Percentiles rank a stretch among this genome's conserved stretches.
phyloP scores from a whole-genome alignment of 352 stramenopile species.

The Pythium guiyangense region DNA sequence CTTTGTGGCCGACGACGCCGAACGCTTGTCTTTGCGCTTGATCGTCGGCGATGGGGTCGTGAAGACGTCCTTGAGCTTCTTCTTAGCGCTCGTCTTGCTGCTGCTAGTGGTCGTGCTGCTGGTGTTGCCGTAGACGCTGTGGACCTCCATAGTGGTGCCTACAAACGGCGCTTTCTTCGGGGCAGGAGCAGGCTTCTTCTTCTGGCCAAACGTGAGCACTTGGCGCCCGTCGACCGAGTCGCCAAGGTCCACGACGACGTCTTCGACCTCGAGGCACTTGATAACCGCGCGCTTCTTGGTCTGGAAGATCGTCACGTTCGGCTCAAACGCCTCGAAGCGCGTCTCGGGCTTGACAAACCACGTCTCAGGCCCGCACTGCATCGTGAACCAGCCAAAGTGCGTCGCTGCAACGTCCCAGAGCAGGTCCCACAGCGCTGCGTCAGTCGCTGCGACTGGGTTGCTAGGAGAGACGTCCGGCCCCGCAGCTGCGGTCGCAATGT shows the following conservation, averaged over 20 bases:
- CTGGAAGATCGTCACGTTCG: conserved; percentile 83
- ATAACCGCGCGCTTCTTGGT: conserved; percentile 67
- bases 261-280: conserved; percentile 48
- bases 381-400: conserved; percentile 70
- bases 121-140: conserved; percentile 15
- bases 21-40: conserved; percentile 24
- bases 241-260: conserved; percentile 51
- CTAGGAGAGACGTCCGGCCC: conserved; percentile 14
- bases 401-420: conserved; percentile 59
- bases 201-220: conserved; percentile 45
- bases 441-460: conserved; percentile 6
- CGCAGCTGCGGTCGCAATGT: conserved; percentile 32
- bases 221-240: conserved; percentile 66
- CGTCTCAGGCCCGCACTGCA: conserved; percentile 61
- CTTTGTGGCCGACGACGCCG: not conserved
- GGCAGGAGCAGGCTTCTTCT: not conserved
- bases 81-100: not conserved
- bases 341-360: conserved; percentile 75
- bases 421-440: conserved; percentile 44
- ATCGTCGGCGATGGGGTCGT: conserved; percentile 26
- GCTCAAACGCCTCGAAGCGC: conserved; percentile 58
- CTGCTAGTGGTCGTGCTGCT: not conserved
- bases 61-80: conserved; percentile 11
- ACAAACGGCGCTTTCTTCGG: not conserved
- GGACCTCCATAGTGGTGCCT: conserved; percentile 2